Percentiles rank a stretch among this genome's conserved stretches.
phyloP scores from a whole-genome alignment of 1,139 yeast genomes.

The Magnusiomyces paraingens region DNA sequence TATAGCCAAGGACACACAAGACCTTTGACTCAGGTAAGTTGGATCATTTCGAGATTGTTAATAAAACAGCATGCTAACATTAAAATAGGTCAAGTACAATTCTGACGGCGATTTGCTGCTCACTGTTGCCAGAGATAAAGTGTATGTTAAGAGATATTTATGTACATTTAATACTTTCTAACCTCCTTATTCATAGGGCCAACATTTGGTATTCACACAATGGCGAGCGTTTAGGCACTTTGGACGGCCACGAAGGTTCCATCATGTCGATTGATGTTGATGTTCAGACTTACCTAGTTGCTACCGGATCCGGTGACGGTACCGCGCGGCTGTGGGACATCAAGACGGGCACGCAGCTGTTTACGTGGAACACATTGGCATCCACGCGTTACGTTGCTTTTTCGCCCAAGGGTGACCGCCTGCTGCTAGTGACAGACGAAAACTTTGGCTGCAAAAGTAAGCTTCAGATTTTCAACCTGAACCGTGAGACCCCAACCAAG shows the following conservation, averaged over 20 bases:
- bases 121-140: conserved; percentile 86
- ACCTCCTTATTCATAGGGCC: conserved; percentile 19
- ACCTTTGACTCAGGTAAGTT: conserved; percentile 5
- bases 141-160: conserved; percentile 23
- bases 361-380: conserved; percentile 69
- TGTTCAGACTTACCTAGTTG: conserved; percentile 48
- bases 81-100: conserved; percentile 86
- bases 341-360: conserved; percentile 67
- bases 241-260: conserved; percentile 87
- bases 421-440: conserved; percentile 80
- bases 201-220: conserved; percentile 86
- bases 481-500: conserved; percentile 39
- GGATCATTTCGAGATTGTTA: neutral
- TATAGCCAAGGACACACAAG: conserved; percentile 4
- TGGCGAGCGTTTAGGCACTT: conserved; percentile 95
- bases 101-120: conserved; percentile 91
- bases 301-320: conserved; percentile 91
- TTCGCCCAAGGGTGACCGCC: conserved; percentile 60
- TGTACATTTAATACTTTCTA: neutral
- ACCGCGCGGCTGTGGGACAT: conserved; percentile 81
- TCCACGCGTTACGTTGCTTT: conserved; percentile 91
- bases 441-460: conserved; percentile 90
- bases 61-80: neutral
- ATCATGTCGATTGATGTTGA: conserved; percentile 93
- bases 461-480: conserved; percentile 59